A percentile compares a stretch with the other conserved stretches of the same genome.
Evolutionary conservation across 306 rosid species (phyloP).

Genomic region (Sechiopsis laciniata): DNA sequence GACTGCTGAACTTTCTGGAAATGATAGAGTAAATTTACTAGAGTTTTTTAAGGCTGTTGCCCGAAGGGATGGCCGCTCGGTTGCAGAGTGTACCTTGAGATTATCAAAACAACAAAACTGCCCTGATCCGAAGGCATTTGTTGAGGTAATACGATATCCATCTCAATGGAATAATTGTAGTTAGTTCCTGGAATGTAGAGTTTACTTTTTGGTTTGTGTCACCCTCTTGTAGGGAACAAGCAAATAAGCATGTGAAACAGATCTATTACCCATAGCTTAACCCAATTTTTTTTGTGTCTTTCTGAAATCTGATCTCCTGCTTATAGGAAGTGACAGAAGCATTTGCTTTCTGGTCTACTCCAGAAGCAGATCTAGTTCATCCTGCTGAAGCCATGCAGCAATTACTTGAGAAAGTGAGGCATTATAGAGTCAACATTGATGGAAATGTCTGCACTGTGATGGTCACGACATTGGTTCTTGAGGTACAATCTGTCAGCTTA

Average conservation of each 20-base stretch:
- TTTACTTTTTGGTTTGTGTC: background rate
- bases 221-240: background rate
- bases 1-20: conserved; percentile 93
- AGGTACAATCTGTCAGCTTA: background rate
- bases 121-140: conserved; percentile 87
- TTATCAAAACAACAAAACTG: conserved; percentile 83
- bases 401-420: conserved; percentile 96
- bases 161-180: background rate
- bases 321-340: conserved; percentile 78
- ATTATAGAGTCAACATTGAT: conserved; percentile 84
- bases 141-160: conserved; percentile 48
- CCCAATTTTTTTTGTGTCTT: background rate
- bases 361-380: conserved; percentile 89
- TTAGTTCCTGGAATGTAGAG: background rate
- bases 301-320: conserved; percentile 22
- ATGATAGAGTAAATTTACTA: conserved; percentile 71
- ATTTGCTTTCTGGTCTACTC: conserved; percentile 86
- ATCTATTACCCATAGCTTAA: background rate
- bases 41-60: conserved; percentile 96
- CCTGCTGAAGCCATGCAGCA: conserved; percentile 98
- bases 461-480: conserved; percentile 59
- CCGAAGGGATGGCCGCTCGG: conserved; percentile 82
- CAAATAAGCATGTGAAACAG: background rate
- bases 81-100: conserved; percentile 72
- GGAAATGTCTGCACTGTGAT: conserved; percentile 96